A percentile compares a stretch with the other conserved stretches of the same genome.
These are phyloP conservation scores for Dissophora ornata DNA, from an alignment of 192 early-diverging fungal genomes.

Conservation along the genomic window DNA sequence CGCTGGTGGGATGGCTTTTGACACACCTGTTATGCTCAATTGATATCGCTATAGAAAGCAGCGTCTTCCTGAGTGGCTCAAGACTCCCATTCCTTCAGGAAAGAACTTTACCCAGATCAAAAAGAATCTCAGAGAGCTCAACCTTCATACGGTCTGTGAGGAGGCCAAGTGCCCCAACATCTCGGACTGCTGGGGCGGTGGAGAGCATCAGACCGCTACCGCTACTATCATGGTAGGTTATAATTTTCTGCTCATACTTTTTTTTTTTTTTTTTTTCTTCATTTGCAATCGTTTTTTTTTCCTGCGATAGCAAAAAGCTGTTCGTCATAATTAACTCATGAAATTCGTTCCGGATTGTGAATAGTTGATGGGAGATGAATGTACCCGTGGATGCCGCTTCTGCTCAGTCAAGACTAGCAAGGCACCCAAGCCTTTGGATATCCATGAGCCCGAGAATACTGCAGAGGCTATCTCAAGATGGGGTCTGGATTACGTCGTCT, in stretches of 20 bases:
- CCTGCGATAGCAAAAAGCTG: too few relatives aligned
- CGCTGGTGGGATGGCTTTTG: too few relatives aligned
- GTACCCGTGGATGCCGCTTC: conserved; percentile 97
- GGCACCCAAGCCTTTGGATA: conserved; percentile 85
- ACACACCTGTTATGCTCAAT: too few relatives aligned
- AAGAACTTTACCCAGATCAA: conserved; percentile 85
- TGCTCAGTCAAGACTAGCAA: conserved; percentile 97
- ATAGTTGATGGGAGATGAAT: conserved; percentile 96
- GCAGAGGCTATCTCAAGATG: conserved; percentile 92
- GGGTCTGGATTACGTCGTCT: conserved; percentile 96
- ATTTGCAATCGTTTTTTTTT: too few relatives aligned
- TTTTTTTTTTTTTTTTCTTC: too few relatives aligned
- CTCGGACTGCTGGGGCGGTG: conserved; percentile 99
- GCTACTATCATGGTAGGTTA: conserved; percentile 89
- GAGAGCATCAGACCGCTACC: conserved; percentile 93
- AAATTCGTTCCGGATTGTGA: too few relatives aligned
- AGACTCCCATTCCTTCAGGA: conserved; percentile 91
- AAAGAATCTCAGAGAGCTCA: conserved; percentile 92
- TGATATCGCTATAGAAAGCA: too few relatives aligned
- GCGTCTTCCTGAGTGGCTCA: conserved; percentile 92
- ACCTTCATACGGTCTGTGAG: conserved; percentile 97
- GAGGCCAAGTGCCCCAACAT: conserved; percentile 98
- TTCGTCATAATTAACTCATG: too few relatives aligned
- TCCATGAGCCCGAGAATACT: conserved; percentile 91
- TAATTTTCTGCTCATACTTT: too few relatives aligned